Conservation (phyloP, 306 rosid genomes). For the Dryas drummondii region DNA sequence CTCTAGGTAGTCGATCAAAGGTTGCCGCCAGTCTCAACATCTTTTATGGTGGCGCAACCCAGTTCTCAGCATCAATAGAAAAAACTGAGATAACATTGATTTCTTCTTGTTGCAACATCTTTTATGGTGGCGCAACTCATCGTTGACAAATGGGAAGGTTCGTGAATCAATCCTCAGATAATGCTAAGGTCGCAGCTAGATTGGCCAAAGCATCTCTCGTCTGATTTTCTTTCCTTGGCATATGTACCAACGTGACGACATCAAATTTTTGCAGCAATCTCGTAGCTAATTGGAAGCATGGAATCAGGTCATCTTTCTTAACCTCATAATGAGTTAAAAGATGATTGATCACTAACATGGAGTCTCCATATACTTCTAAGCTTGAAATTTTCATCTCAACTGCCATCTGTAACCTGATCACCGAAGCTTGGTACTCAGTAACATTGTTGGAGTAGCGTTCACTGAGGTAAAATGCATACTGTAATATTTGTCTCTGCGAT, state of each 20-base stretch:
- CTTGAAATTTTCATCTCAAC: not conserved
- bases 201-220: not conserved
- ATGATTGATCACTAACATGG: not conserved
- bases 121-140: not conserved
- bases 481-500: not conserved
- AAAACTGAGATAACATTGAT: too few species aligned
- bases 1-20: too few species aligned
- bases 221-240: not conserved
- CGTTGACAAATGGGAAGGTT: not conserved
- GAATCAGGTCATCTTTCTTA: not conserved
- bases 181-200: not conserved
- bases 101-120: too few species aligned
- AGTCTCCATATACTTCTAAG: not conserved
- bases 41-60: too few species aligned
- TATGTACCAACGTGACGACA: accelerated
- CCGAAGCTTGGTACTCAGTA: not conserved
- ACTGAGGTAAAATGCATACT: not conserved
- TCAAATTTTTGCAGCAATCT: not conserved
- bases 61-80: too few species aligned
- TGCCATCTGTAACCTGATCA: not conserved
- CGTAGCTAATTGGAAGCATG: accelerated
- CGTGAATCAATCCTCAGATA: not conserved
- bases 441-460: not conserved
- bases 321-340: not conserved
- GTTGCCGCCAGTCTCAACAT: too few species aligned